Evolutionary conservation across 1,284 basidiomycete species (phyloP).

Genomic region (Athelia psychrophila): DNA sequence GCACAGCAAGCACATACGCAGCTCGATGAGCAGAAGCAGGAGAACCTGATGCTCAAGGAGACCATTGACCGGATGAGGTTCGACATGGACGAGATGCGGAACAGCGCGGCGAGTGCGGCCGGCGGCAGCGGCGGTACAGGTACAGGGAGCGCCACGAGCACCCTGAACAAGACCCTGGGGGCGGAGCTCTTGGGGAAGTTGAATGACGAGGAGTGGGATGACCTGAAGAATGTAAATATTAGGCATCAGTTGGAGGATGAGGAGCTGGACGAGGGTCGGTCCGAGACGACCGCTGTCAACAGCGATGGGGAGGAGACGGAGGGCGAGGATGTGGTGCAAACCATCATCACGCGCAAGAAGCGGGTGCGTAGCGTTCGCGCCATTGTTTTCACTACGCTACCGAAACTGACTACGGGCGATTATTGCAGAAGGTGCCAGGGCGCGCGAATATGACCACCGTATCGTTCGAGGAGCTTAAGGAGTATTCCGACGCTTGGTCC

Average conservation of each 20-base stretch:
- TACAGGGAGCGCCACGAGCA: conserved; percentile 40
- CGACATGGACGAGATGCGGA: conserved; percentile 87
- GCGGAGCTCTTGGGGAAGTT: conserved; percentile 73
- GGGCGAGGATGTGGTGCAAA: conserved; percentile 75
- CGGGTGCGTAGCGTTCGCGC: conserved; percentile 42
- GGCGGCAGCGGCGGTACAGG: conserved; percentile 32
- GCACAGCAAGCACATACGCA: conserved; percentile 72
- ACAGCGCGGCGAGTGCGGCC: conserved; percentile 36
- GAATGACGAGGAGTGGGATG: conserved; percentile 34
- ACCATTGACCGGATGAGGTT: conserved; percentile 90
- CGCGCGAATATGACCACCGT: conserved; percentile 50
- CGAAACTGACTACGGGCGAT: conserved; percentile 4
- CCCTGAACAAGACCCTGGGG: conserved; percentile 75
- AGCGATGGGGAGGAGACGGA: conserved; percentile 48
- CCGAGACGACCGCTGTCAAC: conserved; percentile 21
- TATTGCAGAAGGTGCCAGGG: conserved; percentile 58
- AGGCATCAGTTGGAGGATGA: too few species aligned
- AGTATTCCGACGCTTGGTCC: conserved; percentile 65
- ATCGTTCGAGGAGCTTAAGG: conserved; percentile 63
- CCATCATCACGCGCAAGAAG: conserved; percentile 78
- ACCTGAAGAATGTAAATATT: conserved; percentile 27
- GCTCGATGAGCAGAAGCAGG: conserved; percentile 87
- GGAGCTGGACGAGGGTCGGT: conserved; percentile 28
- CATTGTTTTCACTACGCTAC: conserved; percentile 1
- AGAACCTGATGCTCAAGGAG: conserved; percentile 88